phyloP scores from a whole-genome alignment of 768 basidiomycete genomes.

The Russula sp. region DNA sequence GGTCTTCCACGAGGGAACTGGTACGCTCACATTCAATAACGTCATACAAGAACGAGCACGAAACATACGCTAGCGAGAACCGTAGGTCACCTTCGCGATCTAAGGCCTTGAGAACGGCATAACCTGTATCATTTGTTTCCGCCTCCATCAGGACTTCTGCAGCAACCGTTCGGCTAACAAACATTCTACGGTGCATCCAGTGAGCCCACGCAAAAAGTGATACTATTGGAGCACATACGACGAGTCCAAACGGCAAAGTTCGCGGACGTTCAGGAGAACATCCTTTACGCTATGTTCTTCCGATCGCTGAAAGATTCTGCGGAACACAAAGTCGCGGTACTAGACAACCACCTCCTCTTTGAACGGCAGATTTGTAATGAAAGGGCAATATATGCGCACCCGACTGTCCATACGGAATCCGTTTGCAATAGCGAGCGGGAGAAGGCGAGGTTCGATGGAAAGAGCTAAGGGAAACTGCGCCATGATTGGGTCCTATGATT shows the following conservation, averaged over 20 bases:
- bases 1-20: conserved; percentile 53
- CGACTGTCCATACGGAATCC: conserved; percentile 77
- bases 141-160: conserved; percentile 81
- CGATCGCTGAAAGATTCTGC: conserved; percentile 74
- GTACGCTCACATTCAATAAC: not conserved
- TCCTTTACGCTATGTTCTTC: conserved; percentile 53
- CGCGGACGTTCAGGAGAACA: conserved; percentile 63
- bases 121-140: conserved; percentile 62
- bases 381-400: conserved; percentile 34
- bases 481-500: conserved; percentile 65
- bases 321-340: conserved; percentile 84
- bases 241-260: conserved; percentile 62
- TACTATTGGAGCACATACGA: conserved; percentile 39
- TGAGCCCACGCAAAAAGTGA: conserved; percentile 15
- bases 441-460: conserved; percentile 67
- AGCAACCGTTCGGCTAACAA: conserved; percentile 75
- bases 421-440: conserved; percentile 65
- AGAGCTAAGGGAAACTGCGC: conserved; percentile 69
- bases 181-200: conserved; percentile 50
- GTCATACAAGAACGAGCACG: not conserved
- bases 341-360: conserved; percentile 27
- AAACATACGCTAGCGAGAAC: conserved; percentile 60
- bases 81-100: conserved; percentile 58
- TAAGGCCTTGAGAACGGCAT: conserved; percentile 59
- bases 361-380: not conserved